A percentile compares a stretch with the other conserved stretches of the same genome.
Evolutionary conservation across 306 rosid genomes (phyloP).

Genomic region (Senna tora): DNA sequence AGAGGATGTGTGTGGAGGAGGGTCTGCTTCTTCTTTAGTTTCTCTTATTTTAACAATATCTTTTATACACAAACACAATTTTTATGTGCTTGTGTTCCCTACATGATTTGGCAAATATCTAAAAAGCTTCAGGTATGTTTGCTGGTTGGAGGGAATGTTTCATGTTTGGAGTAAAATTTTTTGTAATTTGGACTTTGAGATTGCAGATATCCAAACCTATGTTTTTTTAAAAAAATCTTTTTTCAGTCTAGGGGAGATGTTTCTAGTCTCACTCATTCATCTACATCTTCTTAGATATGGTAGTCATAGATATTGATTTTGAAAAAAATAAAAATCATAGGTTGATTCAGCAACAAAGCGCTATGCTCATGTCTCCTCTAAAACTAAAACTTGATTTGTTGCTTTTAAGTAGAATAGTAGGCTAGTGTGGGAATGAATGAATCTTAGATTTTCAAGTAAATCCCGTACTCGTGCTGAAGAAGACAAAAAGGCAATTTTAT

Average conservation of each 20-base stretch:
- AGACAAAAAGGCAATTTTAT: slow-evolving; percentile 39
- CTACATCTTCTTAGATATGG: background rate
- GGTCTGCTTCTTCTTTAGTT: slow-evolving; percentile 12
- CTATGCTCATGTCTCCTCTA: background rate
- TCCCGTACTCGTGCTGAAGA: slow-evolving; percentile 36
- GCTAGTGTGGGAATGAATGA: slow-evolving; percentile 29
- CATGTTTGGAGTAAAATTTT: slow-evolving; percentile 16
- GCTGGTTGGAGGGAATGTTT: slow-evolving; percentile 43
- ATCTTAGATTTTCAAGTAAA: slow-evolving; percentile 16
- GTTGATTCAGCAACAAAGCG: slow-evolving; percentile 41
- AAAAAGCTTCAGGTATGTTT: background rate
- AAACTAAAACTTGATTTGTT: slow-evolving; percentile 7
- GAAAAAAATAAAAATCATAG: slow-evolving; percentile 38
- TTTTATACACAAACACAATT: slow-evolving; percentile 13
- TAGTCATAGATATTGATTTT: slow-evolving; percentile 28
- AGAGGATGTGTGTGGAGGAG: background rate
- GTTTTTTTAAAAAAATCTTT: too few relatives aligned
- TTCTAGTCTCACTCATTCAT: slow-evolving; percentile 16
- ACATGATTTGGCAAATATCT: slow-evolving; percentile 16
- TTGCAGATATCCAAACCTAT: slow-evolving; percentile 21
- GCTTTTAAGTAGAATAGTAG: slow-evolving; percentile 34
- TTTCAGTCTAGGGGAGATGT: slow-evolving; percentile 10
- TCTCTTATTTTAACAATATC: slow-evolving; percentile 21
- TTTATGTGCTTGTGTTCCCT: background rate
- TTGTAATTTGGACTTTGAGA: slow-evolving; percentile 30